Conservation (phyloP, 441 rosid species). For the Adansonia madagascariensis region DNA sequence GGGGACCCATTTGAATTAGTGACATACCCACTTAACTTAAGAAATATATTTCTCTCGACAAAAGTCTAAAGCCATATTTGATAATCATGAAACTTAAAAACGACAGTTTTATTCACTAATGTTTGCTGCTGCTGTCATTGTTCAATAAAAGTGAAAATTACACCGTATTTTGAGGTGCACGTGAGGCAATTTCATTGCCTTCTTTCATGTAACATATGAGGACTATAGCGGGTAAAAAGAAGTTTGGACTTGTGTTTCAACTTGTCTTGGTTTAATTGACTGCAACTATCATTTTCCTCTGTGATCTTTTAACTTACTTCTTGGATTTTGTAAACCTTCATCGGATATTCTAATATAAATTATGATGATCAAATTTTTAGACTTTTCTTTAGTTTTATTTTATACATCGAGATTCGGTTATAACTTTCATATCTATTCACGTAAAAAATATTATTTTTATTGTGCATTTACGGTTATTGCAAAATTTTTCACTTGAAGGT, state of each 20-base stretch:
- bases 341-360: too few relatives aligned
- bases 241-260: neutral
- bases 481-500: too few relatives aligned
- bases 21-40: neutral
- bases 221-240: neutral
- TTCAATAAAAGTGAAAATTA: neutral
- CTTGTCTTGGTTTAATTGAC: neutral
- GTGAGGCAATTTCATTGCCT: neutral
- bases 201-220: neutral
- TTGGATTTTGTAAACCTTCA: neutral
- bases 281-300: neutral
- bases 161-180: neutral
- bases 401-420: too few relatives aligned
- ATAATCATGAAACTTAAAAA: conserved; percentile 4
- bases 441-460: too few relatives aligned
- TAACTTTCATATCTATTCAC: too few relatives aligned
- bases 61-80: neutral
- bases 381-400: too few relatives aligned
- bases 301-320: neutral
- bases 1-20: neutral
- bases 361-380: too few relatives aligned
- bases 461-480: too few relatives aligned
- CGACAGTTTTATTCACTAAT: neutral
- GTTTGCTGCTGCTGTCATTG: neutral
- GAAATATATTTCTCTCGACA: neutral